A percentile compares a stretch with the other conserved stretches of the same genome.
phyloP scores from a whole-genome alignment of 805 yeast species.

The Teunomyces panamensis region DNA sequence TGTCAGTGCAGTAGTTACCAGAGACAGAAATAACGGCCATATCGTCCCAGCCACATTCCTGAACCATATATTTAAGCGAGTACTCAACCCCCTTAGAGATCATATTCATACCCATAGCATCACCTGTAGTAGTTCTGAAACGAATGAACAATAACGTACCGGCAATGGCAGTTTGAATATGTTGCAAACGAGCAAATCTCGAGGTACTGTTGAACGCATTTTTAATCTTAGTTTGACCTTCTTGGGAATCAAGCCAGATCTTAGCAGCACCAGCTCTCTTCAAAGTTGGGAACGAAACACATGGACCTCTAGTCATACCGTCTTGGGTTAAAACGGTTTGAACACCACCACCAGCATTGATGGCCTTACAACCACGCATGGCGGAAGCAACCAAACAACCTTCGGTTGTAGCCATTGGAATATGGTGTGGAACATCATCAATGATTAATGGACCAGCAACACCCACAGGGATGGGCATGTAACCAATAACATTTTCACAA shows the following conservation, averaged over 20 bases:
- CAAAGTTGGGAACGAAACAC: conserved; percentile 83
- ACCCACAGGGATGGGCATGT: conserved; percentile 94
- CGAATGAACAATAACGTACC: conserved; percentile 86
- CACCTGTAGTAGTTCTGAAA: conserved; percentile 98
- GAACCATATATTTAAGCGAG: conserved; percentile 79
- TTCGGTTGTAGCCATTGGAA: conserved; percentile 99
- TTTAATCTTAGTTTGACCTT: conserved; percentile 79
- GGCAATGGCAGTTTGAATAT: conserved; percentile 89
- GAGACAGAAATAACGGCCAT: conserved; percentile 91
- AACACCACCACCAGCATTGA: conserved; percentile 96
- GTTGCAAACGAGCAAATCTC: conserved; percentile 92
- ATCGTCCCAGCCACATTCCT: conserved; percentile 88
- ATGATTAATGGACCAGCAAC: conserved; percentile 95
- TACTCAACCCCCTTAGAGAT: conserved; percentile 96
- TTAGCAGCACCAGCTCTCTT: conserved; percentile 92
- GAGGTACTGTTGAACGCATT: conserved; percentile 95
- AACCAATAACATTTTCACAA: conserved; percentile 98
- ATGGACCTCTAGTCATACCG: conserved; percentile 99
- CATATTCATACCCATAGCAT: conserved; percentile 99
- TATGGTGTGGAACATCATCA: conserved; percentile 83
- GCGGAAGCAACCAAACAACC: conserved; percentile 98
- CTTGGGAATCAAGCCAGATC: conserved; percentile 92
- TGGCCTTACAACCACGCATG: conserved; percentile 98
- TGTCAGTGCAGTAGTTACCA: conserved; percentile 97
- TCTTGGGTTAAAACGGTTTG: conserved; percentile 87